Conservation (phyloP, 2,329 filamentous ascomycete species). For the Trichoderma koningii region DNA sequence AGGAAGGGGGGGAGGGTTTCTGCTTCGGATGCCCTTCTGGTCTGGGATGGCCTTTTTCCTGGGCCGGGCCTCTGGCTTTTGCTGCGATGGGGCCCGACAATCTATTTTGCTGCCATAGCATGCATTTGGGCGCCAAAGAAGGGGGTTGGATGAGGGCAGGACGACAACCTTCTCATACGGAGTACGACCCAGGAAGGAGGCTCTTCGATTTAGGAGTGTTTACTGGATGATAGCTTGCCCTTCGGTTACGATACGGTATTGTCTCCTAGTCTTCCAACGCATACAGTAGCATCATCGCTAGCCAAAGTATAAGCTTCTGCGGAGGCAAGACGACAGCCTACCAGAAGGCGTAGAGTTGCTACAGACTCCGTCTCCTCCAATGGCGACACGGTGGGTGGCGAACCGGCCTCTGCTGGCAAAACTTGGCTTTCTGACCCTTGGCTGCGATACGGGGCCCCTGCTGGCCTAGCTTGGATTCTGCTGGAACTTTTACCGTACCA, state of each 20-base stretch:
- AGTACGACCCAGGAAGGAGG: no score
- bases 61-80: conserved; percentile 16
- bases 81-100: conserved; percentile 24
- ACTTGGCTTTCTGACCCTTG: conserved; percentile 8
- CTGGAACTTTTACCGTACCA: no score
- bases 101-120: conserved; percentile 4
- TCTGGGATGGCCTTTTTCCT: conserved; percentile 9
- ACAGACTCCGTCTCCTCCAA: not conserved
- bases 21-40: conserved; percentile 11
- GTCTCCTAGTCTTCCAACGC: not conserved
- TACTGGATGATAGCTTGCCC: no score
- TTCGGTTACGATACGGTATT: no score
- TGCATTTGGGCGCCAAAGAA: conserved; percentile 21
- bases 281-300: not conserved
- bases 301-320: conserved; percentile 20
- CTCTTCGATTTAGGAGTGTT: no score
- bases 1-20: conserved; percentile 20
- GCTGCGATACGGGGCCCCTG: conserved; percentile 11
- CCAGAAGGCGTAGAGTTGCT: not conserved
- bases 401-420: conserved; percentile 20
- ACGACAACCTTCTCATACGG: no score
- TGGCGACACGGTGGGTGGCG: conserved; percentile 21
- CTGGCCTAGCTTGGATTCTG: not conserved
- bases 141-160: not conserved
- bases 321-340: conserved; percentile 17